These are phyloP conservation scores for Candolleomyces efflorescens DNA, from an alignment of 768 basidiomycete genomes.

Conservation along the genomic window DNA sequence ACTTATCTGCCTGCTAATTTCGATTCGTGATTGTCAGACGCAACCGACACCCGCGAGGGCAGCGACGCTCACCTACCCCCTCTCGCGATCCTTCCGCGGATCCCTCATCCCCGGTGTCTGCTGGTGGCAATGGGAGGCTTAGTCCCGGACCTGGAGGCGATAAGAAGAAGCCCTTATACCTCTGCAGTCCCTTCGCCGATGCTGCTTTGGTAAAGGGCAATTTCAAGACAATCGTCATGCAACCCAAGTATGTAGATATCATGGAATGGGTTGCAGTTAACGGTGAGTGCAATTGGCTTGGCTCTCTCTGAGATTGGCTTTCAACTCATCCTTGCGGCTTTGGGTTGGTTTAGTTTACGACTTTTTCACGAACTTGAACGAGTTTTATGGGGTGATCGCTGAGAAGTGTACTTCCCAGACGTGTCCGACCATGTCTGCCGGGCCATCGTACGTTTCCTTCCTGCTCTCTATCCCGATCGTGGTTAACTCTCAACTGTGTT, in stretches of 20 bases:
- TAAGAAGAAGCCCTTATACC: slow-evolving; percentile 46
- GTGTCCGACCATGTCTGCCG: slow-evolving; percentile 93
- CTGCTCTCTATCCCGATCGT: neutral
- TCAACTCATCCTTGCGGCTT: neutral
- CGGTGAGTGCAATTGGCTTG: slow-evolving; percentile 48
- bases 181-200: slow-evolving; percentile 95
- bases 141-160: slow-evolving; percentile 26
- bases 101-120: slow-evolving; percentile 2
- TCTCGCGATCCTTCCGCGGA: slow-evolving; percentile 3
- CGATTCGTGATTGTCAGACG: neutral
- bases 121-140: neutral
- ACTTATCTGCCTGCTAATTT: neutral
- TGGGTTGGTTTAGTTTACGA: slow-evolving; percentile 70
- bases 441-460: slow-evolving; percentile 61
- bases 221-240: slow-evolving; percentile 95
- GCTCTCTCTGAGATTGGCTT: neutral
- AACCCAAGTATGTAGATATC: slow-evolving; percentile 96
- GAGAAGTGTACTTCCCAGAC: slow-evolving; percentile 88
- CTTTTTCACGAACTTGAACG: slow-evolving; percentile 95
- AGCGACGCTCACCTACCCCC: slow-evolving; percentile 6
- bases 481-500: neutral
- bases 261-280: slow-evolving; percentile 91
- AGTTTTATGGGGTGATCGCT: slow-evolving; percentile 87
- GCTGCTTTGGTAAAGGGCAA: slow-evolving; percentile 95
- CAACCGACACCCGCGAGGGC: slow-evolving; percentile 5